Evolutionary conservation across 805 yeast genomes (phyloP).

Genomic region (Ogataea wickerhamii): DNA sequence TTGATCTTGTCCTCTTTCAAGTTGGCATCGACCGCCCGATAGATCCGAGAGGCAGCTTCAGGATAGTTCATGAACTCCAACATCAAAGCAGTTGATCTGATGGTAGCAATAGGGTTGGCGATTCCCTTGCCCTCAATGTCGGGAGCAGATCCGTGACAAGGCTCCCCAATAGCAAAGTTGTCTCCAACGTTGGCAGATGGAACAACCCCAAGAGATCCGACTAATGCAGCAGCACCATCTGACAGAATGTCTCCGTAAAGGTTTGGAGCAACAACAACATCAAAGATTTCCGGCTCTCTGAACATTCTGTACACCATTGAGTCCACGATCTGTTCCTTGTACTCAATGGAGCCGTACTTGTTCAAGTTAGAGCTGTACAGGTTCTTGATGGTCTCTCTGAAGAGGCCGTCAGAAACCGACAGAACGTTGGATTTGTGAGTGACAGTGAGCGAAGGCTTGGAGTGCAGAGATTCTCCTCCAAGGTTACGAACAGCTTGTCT

Average conservation of each 20-base stretch:
- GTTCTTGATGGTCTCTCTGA: conserved; percentile 78
- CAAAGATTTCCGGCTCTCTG: conserved; percentile 96
- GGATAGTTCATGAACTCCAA: conserved; percentile 93
- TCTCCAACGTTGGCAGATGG: conserved; percentile 99
- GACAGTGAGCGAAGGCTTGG: conserved; percentile 71
- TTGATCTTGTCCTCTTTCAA: conserved; percentile 70
- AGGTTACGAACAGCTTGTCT: conserved; percentile 75
- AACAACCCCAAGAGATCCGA: conserved; percentile 96
- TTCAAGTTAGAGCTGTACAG: conserved; percentile 57
- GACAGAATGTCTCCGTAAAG: conserved; percentile 95
- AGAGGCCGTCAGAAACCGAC: conserved; percentile 88
- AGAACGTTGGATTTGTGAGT: conserved; percentile 96
- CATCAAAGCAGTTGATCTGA: conserved; percentile 96
- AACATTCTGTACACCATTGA: conserved; percentile 99
- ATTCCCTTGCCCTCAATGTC: conserved; percentile 95
- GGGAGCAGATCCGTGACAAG: conserved; percentile 99
- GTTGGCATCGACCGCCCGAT: conserved; percentile 92
- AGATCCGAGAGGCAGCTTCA: conserved; percentile 86
- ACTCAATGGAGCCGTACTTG: conserved; percentile 55
- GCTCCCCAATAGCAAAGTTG: conserved; percentile 95
- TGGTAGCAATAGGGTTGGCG: conserved; percentile 96
- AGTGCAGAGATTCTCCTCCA: conserved; percentile 51
- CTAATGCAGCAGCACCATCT: conserved; percentile 98
- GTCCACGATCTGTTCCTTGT: conserved; percentile 96
- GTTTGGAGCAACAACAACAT: conserved; percentile 98